These are phyloP conservation scores for Alternaria rosae DNA, from an alignment of 2,329 filamentous ascomycete genomes.

Conservation along the genomic window DNA sequence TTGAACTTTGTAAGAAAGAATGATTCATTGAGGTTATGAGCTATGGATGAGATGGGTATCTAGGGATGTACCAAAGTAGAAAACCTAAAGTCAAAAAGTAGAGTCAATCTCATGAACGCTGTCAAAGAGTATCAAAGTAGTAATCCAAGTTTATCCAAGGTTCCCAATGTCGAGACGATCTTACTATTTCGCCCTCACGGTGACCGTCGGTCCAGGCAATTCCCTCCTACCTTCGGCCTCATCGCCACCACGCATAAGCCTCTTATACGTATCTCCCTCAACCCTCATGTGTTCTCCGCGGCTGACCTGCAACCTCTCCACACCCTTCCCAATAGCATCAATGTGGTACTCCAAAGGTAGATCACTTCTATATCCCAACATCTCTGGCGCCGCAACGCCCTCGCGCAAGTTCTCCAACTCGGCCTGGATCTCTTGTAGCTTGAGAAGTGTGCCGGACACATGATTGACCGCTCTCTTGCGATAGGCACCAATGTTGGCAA, in stretches of 20 bases:
- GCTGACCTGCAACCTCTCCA: constrained; percentile 73
- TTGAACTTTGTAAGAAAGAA: constrained; percentile 4
- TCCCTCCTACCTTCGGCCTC: constrained; percentile 15
- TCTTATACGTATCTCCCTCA: constrained; percentile 61
- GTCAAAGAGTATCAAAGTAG: neutral
- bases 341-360: constrained; percentile 77
- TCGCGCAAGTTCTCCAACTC: constrained; percentile 76
- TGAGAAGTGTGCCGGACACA: constrained; percentile 73
- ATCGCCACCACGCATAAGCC: constrained; percentile 24
- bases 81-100: neutral
- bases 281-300: constrained; percentile 65
- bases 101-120: neutral
- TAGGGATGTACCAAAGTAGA: neutral
- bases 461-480: constrained; percentile 71
- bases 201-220: constrained; percentile 23
- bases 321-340: constrained; percentile 74
- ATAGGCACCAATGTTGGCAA: constrained; percentile 72
- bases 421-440: constrained; percentile 75
- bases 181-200: constrained; percentile 18
- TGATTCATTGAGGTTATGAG: neutral
- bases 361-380: constrained; percentile 60
- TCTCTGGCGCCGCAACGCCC: constrained; percentile 70
- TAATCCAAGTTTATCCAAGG: neutral
- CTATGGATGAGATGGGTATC: constrained; percentile 7
- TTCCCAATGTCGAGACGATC: neutral